Conservation (phyloP, 768 basidiomycete species). For the Leucocoprinus birnbaumii region DNA sequence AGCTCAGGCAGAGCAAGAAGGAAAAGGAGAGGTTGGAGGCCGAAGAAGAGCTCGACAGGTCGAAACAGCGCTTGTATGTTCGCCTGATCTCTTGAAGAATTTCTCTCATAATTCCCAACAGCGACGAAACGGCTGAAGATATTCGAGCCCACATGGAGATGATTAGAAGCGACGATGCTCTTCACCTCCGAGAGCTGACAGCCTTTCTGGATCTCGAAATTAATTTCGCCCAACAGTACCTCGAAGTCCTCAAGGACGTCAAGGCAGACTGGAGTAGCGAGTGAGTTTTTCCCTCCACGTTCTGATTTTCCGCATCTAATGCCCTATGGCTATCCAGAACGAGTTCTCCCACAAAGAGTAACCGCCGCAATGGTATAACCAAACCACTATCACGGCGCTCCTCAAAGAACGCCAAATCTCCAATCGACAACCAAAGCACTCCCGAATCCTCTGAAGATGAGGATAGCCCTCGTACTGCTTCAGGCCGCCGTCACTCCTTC, state of each 20-base stretch:
- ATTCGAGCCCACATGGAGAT: conserved; percentile 75
- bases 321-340: not conserved
- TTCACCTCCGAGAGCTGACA: conserved; percentile 69
- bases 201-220: conserved; percentile 71
- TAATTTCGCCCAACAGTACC: conserved; percentile 69
- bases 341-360: not conserved
- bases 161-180: conserved; percentile 77
- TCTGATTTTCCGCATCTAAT: not conserved
- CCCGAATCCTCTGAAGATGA: conserved; percentile 37
- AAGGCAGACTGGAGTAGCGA: conserved; percentile 64
- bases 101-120: conserved; percentile 24
- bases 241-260: conserved; percentile 70
- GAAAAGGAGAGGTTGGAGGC: conserved; percentile 77
- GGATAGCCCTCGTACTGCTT: conserved; percentile 14
- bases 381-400: conserved; percentile 2
- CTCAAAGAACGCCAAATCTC: not conserved
- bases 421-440: conserved; percentile 14
- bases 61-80: conserved; percentile 70
- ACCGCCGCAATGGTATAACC: not conserved
- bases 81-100: not conserved
- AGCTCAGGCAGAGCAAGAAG: conserved; percentile 70
- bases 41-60: conserved; percentile 75
- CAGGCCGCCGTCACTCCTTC: conserved; percentile 25
- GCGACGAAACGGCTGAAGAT: conserved; percentile 86
- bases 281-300: conserved; percentile 34